phyloP scores from a whole-genome alignment of 164 flowering plant species.

The Amborella trichopoda region DNA sequence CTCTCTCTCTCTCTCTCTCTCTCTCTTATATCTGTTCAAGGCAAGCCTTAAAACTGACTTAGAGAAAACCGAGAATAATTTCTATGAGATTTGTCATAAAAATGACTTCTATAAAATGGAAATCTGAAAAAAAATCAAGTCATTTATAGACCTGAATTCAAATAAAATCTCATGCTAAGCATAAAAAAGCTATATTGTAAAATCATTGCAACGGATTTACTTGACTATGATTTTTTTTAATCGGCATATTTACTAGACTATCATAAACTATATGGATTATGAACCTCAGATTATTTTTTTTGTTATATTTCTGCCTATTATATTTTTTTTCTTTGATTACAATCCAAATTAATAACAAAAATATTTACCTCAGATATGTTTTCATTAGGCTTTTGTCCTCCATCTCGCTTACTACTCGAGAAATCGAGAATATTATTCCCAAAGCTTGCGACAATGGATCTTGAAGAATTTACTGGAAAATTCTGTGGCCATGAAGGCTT shows the following conservation, averaged over 20 bases:
- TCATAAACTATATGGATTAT: not conserved
- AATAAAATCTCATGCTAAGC: too few species aligned
- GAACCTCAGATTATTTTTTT: not conserved
- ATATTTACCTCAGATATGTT: constrained; percentile 48
- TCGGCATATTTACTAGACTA: too few species aligned
- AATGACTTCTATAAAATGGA: too few species aligned
- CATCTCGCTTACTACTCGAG: constrained; percentile 28
- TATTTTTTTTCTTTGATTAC: not conserved
- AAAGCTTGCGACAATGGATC: constrained; percentile 55
- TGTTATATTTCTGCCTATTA: not conserved
- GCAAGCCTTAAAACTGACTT: too few species aligned
- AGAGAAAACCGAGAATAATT: too few species aligned
- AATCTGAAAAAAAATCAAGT: too few species aligned
- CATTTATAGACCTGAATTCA: too few species aligned
- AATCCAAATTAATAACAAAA: not conserved
- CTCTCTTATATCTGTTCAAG: too few species aligned
- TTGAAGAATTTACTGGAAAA: constrained; percentile 41
- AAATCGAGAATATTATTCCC: constrained; percentile 56
- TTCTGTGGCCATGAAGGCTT: constrained; percentile 32
- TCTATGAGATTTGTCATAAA: too few species aligned
- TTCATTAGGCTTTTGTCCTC: constrained; percentile 34
- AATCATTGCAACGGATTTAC: too few species aligned
- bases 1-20: not conserved
- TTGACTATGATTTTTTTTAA: too few species aligned
- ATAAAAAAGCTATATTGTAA: too few species aligned